phyloP scores from a whole-genome alignment of 1,284 basidiomycete genomes.

The Moniliella sp. region DNA sequence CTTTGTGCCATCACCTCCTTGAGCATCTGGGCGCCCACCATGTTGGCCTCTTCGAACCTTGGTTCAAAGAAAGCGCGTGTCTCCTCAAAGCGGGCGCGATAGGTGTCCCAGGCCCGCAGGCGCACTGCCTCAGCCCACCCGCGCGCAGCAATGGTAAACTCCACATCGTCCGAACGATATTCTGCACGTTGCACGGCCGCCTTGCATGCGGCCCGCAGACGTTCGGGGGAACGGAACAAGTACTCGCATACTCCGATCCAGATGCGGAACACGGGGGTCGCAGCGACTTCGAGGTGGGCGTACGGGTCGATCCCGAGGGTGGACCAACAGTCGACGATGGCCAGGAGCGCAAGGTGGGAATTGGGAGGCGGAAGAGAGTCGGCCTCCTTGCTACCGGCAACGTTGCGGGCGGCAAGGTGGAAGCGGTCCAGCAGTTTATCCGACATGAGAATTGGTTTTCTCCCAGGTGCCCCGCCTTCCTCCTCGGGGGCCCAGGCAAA shows the following conservation, averaged over 20 bases:
- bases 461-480: conserved; percentile 9
- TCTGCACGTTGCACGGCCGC: conserved; percentile 59
- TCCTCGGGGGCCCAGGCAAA: conserved; percentile 42
- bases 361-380: conserved; percentile 42
- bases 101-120: conserved; percentile 77
- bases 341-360: conserved; percentile 80
- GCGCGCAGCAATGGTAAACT: conserved; percentile 80
- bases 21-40: conserved; percentile 70
- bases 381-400: neutral
- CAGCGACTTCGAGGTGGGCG: conserved; percentile 72
- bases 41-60: conserved; percentile 63
- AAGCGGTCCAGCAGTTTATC: conserved; percentile 74
- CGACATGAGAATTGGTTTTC: conserved; percentile 57
- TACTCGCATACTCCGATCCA: conserved; percentile 96
- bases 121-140: conserved; percentile 59
- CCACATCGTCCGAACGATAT: conserved; percentile 69
- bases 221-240: conserved; percentile 50
- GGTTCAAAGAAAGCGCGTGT: conserved; percentile 64
- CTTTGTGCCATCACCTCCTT: conserved; percentile 45
- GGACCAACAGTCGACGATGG: conserved; percentile 97
- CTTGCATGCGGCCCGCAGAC: conserved; percentile 15
- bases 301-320: conserved; percentile 68
- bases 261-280: conserved; percentile 81
- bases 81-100: conserved; percentile 56
- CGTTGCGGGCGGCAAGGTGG: conserved; percentile 41